These are phyloP conservation scores for Filobasidium wieringae DNA, from an alignment of 768 basidiomycete species.

Conservation along the genomic window DNA sequence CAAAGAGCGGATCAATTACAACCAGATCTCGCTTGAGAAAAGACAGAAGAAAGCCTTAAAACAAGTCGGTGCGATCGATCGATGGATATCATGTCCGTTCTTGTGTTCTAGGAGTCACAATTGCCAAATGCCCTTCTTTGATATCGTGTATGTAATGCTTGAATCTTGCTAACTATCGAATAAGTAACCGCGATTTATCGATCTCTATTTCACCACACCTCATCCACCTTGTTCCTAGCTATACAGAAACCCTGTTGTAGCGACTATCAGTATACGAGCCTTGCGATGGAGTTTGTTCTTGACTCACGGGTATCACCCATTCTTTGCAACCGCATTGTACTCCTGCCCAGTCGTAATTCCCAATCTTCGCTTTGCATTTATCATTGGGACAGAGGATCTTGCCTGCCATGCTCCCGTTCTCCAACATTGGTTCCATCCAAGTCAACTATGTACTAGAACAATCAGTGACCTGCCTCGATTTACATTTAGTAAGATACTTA, in stretches of 20 bases:
- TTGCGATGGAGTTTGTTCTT: not conserved
- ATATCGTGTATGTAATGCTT: too few relatives aligned
- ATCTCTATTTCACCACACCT: conserved; percentile 41
- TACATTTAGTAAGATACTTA: conserved; percentile 42
- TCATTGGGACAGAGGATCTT: conserved; percentile 87
- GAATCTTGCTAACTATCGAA: too few relatives aligned
- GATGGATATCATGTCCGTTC: too few relatives aligned
- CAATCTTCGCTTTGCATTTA: conserved; percentile 80
- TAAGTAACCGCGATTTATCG: too few relatives aligned
- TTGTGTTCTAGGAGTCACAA: too few relatives aligned
- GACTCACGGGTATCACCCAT: conserved; percentile 78
- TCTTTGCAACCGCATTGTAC: conserved; percentile 78
- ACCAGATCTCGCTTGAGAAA: too few relatives aligned
- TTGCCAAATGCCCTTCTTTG: too few relatives aligned
- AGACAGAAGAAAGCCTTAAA: too few relatives aligned
- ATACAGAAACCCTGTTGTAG: conserved; percentile 47
- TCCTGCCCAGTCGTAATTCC: conserved; percentile 96
- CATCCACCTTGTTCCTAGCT: conserved; percentile 49
- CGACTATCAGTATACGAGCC: not conserved
- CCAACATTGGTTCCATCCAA: conserved; percentile 85
- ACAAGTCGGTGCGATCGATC: too few relatives aligned
- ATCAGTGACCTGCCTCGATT: not conserved
- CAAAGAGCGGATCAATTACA: too few relatives aligned
- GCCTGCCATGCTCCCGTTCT: conserved; percentile 64
- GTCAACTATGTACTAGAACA: conserved; percentile 51